Base-by-base conservation (phyloP, 2,329 filamentous ascomycete genomes). In the Didymosphaeria variabile region DNA sequence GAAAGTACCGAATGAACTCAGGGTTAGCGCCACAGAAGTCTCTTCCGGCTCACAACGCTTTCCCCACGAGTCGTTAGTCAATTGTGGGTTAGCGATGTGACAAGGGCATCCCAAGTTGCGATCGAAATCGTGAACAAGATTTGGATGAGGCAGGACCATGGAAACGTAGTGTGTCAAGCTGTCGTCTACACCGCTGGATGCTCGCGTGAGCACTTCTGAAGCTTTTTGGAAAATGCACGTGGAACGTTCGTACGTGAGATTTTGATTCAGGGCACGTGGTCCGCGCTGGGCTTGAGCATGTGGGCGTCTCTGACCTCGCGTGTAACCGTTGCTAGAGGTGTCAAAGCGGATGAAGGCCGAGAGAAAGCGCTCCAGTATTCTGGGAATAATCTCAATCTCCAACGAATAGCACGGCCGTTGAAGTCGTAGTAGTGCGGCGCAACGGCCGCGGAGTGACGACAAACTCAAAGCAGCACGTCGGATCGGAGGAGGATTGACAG, bases 31-130 rank as follows among this genome's bases (percentile, higher is more conserved):
- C 4, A 15, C 31, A 5, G 29, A 32, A 6, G 23, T 12, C 51
- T 32, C 40, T 23, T 54, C 51, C 38, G 38, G n/a, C n/a, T n/a
- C n/a, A n/a, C n/a, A n/a, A n/a, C n/a, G 34, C 26, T 45, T 55
- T 55, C 53, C 53, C 53, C 53, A 55, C 53, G 19, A 40, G 17
- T 45, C 31, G 53, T 55, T 46, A 55, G 53, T 46, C 40, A 29
- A 10, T 46, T 51, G 53, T 38, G 53, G 53, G 53, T 46, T 55
- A 55, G 42, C 53, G 53, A 55, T 21, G 40, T 1, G 50, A 29
- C 50, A 55, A 42, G 53, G 34, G 29, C 23, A 15, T n/a, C 13
- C 38, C 17, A 45, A 38, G 36, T 15, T 38, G 36, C 19, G 34
- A 40, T 55, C 6, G 7, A 23, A n/a, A 54, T 9, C 10, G 17